A percentile compares a stretch with the other conserved stretches of the same genome.
These are phyloP conservation scores for Davidsoniella neocaledoniae DNA, from an alignment of 2,329 filamentous ascomycete genomes.

Conservation along the genomic window DNA sequence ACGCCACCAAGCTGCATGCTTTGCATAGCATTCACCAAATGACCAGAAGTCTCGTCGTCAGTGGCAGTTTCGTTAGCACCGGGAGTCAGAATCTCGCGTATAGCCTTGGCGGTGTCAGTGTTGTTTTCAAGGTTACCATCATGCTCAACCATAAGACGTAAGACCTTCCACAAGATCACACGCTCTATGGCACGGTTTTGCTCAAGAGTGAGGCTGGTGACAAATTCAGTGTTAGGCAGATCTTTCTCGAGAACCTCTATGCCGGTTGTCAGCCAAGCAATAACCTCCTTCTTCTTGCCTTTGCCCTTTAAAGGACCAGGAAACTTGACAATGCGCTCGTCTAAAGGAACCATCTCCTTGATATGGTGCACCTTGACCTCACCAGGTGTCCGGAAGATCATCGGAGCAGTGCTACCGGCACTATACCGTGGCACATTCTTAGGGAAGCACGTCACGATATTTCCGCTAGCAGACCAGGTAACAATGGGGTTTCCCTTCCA, in stretches of 20 bases:
- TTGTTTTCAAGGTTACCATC: conserved; percentile 70
- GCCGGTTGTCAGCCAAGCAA: conserved; percentile 61
- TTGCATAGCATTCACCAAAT: conserved; percentile 2
- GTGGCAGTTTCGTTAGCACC: conserved; percentile 13
- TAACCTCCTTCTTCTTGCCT: conserved; percentile 85
- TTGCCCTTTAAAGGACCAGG: conserved; percentile 81
- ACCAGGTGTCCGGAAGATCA: conserved; percentile 67
- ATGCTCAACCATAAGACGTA: conserved; percentile 66
- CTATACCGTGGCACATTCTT: conserved; percentile 77
- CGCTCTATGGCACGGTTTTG: conserved; percentile 65
- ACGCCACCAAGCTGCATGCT: neutral
- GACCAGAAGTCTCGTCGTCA: neutral
- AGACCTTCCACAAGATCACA: conserved; percentile 70
- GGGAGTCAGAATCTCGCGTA: conserved; percentile 59
- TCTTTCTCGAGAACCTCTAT: conserved; percentile 57
- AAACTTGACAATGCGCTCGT: conserved; percentile 62
- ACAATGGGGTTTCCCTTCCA: conserved; percentile 86
- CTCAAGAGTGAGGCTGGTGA: conserved; percentile 35
- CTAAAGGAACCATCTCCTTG: conserved; percentile 54
- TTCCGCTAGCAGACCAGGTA: conserved; percentile 74
- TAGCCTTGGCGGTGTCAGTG: conserved; percentile 51
- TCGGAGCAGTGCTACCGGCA: conserved; percentile 53
- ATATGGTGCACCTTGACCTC: conserved; percentile 63
- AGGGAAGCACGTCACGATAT: conserved; percentile 70
- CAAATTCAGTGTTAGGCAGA: conserved; percentile 31